phyloP scores from a whole-genome alignment of 73 alveolate genomes.

The Effrenium voratum region DNA sequence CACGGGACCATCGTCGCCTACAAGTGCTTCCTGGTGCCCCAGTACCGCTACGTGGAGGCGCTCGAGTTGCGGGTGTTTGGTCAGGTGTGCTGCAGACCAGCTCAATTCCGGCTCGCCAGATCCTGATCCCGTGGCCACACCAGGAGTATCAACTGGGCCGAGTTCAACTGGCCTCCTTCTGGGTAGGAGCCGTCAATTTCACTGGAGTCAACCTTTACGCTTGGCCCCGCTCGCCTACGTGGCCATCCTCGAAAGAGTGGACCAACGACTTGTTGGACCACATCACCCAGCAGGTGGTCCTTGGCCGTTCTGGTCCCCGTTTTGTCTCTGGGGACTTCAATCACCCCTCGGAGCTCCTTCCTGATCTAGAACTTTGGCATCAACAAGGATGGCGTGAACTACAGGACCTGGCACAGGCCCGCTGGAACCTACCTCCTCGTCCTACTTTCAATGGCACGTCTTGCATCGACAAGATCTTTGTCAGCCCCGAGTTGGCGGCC shows the following conservation, averaged over 20 bases:
- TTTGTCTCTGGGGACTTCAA: not conserved
- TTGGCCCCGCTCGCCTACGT: not conserved
- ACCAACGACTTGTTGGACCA: not conserved
- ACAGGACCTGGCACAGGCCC: not conserved
- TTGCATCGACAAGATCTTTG: not conserved
- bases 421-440: not conserved
- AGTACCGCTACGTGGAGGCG: not conserved
- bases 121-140: not conserved
- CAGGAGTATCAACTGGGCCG: not conserved
- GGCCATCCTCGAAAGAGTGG: not conserved
- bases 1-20: no score
- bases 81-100: not conserved
- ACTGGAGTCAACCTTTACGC: not conserved
- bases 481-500: not conserved
- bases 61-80: not conserved
- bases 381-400: not conserved
- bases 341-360: not conserved
- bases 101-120: not conserved
- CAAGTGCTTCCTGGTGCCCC: not conserved
- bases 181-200: not conserved
- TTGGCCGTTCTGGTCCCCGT: not conserved
- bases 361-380: not conserved
- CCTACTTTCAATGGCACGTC: not conserved
- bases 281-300: not conserved
- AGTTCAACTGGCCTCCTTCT: not conserved